Conservation (phyloP, 306 rosid species). For the Pterocarpus macrocarpus region DNA sequence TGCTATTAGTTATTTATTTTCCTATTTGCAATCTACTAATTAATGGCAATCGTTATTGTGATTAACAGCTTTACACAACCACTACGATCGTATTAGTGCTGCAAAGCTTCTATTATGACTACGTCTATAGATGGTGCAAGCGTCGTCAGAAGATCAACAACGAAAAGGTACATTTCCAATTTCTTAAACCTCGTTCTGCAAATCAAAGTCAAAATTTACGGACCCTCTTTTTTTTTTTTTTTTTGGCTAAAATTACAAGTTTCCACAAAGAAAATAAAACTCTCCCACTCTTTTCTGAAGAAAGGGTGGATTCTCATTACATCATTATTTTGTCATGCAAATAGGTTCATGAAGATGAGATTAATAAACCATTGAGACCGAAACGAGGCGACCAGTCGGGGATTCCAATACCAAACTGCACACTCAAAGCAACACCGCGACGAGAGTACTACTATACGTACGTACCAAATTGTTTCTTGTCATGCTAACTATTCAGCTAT, state of each 20-base stretch:
- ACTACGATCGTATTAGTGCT: constrained; percentile 78
- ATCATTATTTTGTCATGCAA: neutral
- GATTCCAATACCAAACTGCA: constrained; percentile 64
- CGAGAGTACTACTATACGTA: constrained; percentile 78
- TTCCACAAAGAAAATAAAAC: neutral
- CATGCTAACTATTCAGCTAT: neutral
- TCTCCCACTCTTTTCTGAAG: no score
- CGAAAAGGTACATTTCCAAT: constrained; percentile 52
- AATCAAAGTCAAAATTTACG: neutral
- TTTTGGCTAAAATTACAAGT: neutral
- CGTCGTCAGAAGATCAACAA: constrained; percentile 36
- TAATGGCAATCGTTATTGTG: neutral
- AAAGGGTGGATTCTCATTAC: no score
- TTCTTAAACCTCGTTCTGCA: neutral
- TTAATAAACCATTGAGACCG: constrained; percentile 59
- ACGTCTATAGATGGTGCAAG: constrained; percentile 58
- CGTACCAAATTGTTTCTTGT: constrained; percentile 23
- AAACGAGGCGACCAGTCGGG: constrained; percentile 46
- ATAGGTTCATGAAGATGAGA: constrained; percentile 58
- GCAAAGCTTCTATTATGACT: constrained; percentile 81
- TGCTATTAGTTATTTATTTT: neutral
- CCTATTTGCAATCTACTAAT: neutral
- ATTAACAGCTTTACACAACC: constrained; percentile 76
- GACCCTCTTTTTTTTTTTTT: neutral
- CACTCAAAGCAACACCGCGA: constrained; percentile 56